These are phyloP conservation scores for Eutypa lata DNA, from an alignment of 2,329 filamentous ascomycete species.

Conservation along the genomic window DNA sequence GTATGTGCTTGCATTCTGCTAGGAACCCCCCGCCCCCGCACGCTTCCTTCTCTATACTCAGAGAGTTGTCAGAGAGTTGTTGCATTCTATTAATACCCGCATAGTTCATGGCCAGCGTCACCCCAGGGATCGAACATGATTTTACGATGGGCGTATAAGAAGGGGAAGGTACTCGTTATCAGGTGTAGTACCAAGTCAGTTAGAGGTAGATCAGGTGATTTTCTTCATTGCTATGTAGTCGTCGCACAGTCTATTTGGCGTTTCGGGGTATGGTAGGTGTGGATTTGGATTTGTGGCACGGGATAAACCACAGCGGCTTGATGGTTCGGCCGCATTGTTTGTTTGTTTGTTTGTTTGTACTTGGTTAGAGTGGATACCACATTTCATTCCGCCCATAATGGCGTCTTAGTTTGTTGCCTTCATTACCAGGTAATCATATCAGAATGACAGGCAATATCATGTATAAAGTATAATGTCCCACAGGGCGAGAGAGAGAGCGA, in stretches of 20 bases:
- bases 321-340: background rate
- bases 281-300: background rate
- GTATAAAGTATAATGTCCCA: too few relatives aligned
- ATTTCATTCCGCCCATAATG: slow-evolving; percentile 3
- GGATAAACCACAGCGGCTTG: background rate
- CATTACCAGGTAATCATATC: background rate
- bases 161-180: background rate
- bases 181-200: background rate
- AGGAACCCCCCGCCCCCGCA: too few relatives aligned
- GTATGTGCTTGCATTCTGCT: too few relatives aligned
- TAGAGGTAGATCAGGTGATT: slow-evolving; percentile 11
- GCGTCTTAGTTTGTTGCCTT: background rate
- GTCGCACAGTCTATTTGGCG: background rate
- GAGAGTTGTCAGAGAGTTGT: too few relatives aligned
- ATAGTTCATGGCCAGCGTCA: slow-evolving; percentile 81
- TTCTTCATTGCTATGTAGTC: slow-evolving; percentile 9
- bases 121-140: slow-evolving; percentile 94
- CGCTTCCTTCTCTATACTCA: too few relatives aligned
- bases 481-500: too few relatives aligned
- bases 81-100: slow-evolving; percentile 19
- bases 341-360: background rate
- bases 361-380: slow-evolving; percentile 9
- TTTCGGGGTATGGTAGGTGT: background rate
- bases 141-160: slow-evolving; percentile 89
- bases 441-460: background rate